Evolutionary conservation across 176 grass and related monocot genomes (phyloP), one percentile per base, ranked within the genome.

Genomic region (Aegilops sharonensis): DNA sequence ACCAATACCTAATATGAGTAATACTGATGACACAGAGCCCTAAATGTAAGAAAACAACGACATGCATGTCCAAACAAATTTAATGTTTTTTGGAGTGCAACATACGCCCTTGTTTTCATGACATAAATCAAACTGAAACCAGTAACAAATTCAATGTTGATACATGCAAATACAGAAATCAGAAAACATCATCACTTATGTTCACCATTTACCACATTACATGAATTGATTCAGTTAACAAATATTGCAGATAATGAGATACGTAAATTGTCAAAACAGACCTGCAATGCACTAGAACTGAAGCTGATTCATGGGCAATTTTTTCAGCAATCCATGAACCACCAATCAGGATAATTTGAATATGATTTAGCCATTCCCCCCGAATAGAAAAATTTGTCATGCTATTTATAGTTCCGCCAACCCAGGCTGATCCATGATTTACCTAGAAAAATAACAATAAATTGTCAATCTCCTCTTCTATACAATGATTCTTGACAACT

Each of bases 201-300:
- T 78, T 59, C 56, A 62, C 21, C 21, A 13, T 15, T 37, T 77
- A 69, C 3, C 12, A 71, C 35, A 74, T n/a, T 85, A 89, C 67
- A 23, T 12, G 24, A 71, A 82, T 30, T 27, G 70, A 31, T 89
- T 64, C 11, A 81, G 71, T 72, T 73, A 35, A 48, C 5, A 8
- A 69, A 73, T 52, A 4, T 78, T 68, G 73, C 30, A 83, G 69
- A 75, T 48, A 77, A 17, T 68, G 48, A 47, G 59, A 64, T 13
- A 13, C 5, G 21, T 18, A 80, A 52, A 14, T 30, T 29, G 87
- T 32, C 54, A 21, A 24, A 67, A 67, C 8, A 85, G 72, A 98
- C 95, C 95, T 98, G 95, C 95, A 98, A 86, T 98, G 95, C 42
- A 93, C 88, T n/a, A 98, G 93, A 91, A 98, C 95, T 32, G 95